These are phyloP conservation scores for Plectosphaerella cucumerina DNA, from an alignment of 2,329 filamentous ascomycete genomes.

Conservation along the genomic window DNA sequence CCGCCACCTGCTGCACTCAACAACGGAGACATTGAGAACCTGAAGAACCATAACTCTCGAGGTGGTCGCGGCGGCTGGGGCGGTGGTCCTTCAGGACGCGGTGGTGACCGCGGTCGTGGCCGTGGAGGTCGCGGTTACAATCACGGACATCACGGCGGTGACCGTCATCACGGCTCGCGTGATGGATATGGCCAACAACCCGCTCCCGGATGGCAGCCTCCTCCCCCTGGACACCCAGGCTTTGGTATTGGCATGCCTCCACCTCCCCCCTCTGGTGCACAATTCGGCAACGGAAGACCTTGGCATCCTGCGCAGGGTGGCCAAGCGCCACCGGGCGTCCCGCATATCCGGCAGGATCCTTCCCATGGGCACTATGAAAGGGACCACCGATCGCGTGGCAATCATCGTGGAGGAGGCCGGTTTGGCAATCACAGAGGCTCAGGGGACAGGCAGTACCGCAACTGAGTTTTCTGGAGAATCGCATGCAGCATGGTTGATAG, in stretches of 20 bases:
- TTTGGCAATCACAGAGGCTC: too few relatives aligned
- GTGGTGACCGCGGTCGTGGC: conserved; percentile 5
- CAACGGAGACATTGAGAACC: conserved; percentile 68
- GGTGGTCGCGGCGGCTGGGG: conserved; percentile 63
- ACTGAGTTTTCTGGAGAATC: too few relatives aligned
- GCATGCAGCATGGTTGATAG: too few relatives aligned
- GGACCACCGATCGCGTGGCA: not conserved
- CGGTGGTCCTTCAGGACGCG: conserved; percentile 43
- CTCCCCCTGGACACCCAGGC: conserved; percentile 37
- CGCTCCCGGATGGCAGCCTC: conserved; percentile 31
- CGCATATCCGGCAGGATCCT: too few relatives aligned
- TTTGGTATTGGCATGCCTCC: conserved; percentile 39
- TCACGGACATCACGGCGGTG: conserved; percentile 34
- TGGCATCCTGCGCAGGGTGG: too few relatives aligned
- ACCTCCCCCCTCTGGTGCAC: conserved; percentile 40
- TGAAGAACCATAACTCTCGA: conserved; percentile 61
- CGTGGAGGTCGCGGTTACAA: conserved; percentile 42
- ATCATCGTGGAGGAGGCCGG: not conserved
- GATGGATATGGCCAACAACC: conserved; percentile 11
- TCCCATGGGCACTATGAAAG: too few relatives aligned
- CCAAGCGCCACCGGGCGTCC: too few relatives aligned
- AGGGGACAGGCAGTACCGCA: too few relatives aligned
- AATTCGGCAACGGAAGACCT: conserved; percentile 12
- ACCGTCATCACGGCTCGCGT: conserved; percentile 12
- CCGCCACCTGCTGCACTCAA: conserved; percentile 70